Percentiles rank a stretch among this genome's conserved stretches.
These are phyloP conservation scores for Parastagonospora nodorum DNA, from an alignment of 2,329 filamentous ascomycete species.

Conservation along the genomic window DNA sequence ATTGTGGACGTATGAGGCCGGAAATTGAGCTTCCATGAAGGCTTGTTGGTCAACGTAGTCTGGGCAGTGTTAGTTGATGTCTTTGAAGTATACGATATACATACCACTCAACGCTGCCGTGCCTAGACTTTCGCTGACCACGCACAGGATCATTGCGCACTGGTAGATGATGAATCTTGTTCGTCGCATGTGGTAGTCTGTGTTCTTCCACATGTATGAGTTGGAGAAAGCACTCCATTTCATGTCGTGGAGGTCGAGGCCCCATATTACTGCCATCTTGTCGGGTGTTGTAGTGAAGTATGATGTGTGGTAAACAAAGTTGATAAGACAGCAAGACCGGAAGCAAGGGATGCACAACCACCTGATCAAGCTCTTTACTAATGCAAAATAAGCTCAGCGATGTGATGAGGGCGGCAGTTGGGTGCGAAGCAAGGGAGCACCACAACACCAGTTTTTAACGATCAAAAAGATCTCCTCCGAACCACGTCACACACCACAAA, in stretches of 20 bases:
- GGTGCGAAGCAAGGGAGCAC: not conserved
- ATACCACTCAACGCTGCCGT: slow-evolving; percentile 61
- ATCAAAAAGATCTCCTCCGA: not conserved
- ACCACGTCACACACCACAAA: not conserved
- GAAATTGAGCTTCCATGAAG: slow-evolving; percentile 49
- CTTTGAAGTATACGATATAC: slow-evolving; percentile 4
- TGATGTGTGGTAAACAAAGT: not conserved
- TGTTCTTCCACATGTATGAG: slow-evolving; percentile 62
- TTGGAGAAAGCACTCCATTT: slow-evolving; percentile 63
- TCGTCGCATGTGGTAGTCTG: slow-evolving; percentile 58
- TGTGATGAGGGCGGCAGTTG: not conserved
- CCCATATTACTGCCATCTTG: slow-evolving; percentile 57
- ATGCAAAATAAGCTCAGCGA: too few species aligned
- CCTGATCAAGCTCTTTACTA: too few species aligned
- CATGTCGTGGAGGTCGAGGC: slow-evolving; percentile 61
- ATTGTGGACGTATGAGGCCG: slow-evolving; percentile 55
- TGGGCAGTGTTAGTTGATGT: slow-evolving; percentile 23
- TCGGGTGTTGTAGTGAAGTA: slow-evolving; percentile 1
- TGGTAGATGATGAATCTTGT: slow-evolving; percentile 67
- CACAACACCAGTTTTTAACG: not conserved
- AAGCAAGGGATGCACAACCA: not conserved
- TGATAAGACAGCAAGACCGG: not conserved
- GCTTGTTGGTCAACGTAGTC: slow-evolving; percentile 62
- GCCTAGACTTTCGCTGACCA: slow-evolving; percentile 62
- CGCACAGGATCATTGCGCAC: slow-evolving; percentile 62